Conservation (phyloP, 257 asterid genomes). For the Pogostemon cablin region DNA sequence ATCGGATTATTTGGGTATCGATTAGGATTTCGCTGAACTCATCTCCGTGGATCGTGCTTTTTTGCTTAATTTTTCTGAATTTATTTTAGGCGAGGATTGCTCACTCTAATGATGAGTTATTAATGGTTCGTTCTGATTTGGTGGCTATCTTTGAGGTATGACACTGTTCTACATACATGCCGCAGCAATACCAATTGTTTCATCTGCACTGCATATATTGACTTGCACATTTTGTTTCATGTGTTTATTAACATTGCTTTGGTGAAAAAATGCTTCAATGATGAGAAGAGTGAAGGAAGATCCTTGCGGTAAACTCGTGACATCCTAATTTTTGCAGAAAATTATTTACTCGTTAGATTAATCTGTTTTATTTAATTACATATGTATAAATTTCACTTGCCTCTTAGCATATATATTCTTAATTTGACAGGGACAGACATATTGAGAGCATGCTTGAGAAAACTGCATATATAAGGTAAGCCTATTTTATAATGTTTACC, state of each 20-base stretch:
- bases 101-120: conserved; percentile 53
- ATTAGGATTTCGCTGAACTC: neutral
- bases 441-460: conserved; percentile 64
- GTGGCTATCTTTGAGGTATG: conserved; percentile 53
- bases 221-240: conserved; percentile 19
- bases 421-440: conserved; percentile 63
- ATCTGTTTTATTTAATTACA: conserved; percentile 9
- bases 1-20: conserved; percentile 7
- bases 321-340: conserved; percentile 24
- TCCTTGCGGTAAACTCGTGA: conserved; percentile 45
- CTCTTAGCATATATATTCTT: conserved; percentile 24
- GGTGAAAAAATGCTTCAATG: conserved; percentile 34
- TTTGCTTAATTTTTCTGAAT: neutral
- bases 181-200: neutral
- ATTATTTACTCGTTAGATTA: neutral
- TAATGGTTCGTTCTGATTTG: conserved; percentile 49
- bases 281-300: conserved; percentile 60
- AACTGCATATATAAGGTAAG: conserved; percentile 67
- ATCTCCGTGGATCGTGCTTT: neutral
- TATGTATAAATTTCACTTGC: neutral
- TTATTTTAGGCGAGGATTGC: conserved; percentile 59
- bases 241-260: conserved; percentile 12
- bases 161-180: neutral
- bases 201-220: neutral
- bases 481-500: conserved; percentile 23